phyloP scores from a whole-genome alignment of 2,329 filamentous ascomycete genomes.

The Diaporthe eres region DNA sequence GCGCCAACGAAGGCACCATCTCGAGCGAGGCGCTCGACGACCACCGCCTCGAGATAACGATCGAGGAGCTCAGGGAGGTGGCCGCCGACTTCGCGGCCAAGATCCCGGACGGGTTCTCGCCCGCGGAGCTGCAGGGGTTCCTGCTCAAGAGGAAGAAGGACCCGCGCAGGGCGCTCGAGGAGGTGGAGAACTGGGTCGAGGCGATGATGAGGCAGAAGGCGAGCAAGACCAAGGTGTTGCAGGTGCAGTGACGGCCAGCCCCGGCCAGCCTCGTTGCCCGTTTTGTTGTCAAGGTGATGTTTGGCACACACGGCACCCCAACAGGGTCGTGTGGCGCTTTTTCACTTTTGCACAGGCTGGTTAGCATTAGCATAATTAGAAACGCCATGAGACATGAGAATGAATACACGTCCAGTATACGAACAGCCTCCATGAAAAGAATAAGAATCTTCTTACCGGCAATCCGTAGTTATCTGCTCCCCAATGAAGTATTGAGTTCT shows the following conservation, averaged over 20 bases:
- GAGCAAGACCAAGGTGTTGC: constrained; percentile 61
- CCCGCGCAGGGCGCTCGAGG: constrained; percentile 67
- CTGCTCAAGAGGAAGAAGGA: constrained; percentile 73
- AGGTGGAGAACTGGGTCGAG: constrained; percentile 68
- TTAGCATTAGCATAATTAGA: constrained; percentile 12
- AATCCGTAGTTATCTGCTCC: background rate
- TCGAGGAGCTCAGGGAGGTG: constrained; percentile 59
- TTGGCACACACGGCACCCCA: background rate
- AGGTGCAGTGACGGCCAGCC: constrained; percentile 58
- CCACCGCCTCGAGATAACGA: constrained; percentile 47
- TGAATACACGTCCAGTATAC: background rate
- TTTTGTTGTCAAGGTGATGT: background rate
- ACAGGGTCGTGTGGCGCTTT: background rate
- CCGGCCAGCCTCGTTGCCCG: background rate
- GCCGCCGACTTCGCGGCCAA: constrained; percentile 64
- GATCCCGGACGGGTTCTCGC: constrained; percentile 69
- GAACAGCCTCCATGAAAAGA: background rate
- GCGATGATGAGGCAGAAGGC: constrained; percentile 66
- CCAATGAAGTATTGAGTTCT: too few species aligned
- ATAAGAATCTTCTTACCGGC: background rate
- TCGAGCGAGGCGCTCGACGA: constrained; percentile 39
- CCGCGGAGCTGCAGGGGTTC: constrained; percentile 77
- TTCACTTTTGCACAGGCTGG: background rate
- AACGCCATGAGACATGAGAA: constrained; percentile 6
- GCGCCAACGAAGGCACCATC: background rate